Percentiles rank a stretch among this genome's conserved stretches.
These are phyloP conservation scores for Globisporangium iwayamae DNA, from an alignment of 352 stramenopile genomes.

Conservation along the genomic window DNA sequence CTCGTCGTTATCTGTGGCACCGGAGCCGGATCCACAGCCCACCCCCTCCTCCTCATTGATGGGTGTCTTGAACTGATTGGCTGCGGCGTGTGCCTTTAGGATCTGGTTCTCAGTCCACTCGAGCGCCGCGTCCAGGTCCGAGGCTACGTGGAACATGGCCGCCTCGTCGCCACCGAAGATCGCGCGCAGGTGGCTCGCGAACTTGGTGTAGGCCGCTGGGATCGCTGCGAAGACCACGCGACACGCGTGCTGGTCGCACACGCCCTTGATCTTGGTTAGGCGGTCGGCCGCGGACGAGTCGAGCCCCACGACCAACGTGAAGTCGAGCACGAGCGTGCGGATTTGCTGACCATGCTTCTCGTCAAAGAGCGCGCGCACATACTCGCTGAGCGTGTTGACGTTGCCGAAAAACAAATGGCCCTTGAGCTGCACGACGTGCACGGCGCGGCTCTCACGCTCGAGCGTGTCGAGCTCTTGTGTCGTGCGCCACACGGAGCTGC, in stretches of 20 bases:
- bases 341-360: slow-evolving; percentile 20
- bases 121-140: slow-evolving; percentile 61
- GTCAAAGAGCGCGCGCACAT: slow-evolving; percentile 74
- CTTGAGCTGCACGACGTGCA: slow-evolving; percentile 80
- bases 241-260: slow-evolving; percentile 61
- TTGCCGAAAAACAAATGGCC: slow-evolving; percentile 91
- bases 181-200: slow-evolving; percentile 48
- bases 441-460: slow-evolving; percentile 67
- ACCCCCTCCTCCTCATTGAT: slow-evolving; percentile 11
- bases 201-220: slow-evolving; percentile 55
- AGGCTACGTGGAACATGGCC: slow-evolving; percentile 45
- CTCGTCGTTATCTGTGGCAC: slow-evolving; percentile 42
- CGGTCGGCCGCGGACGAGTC: slow-evolving; percentile 83
- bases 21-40: not conserved
- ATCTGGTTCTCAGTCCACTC: slow-evolving; percentile 75
- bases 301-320: slow-evolving; percentile 90
- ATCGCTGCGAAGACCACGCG: slow-evolving; percentile 71
- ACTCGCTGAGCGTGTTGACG: slow-evolving; percentile 86
- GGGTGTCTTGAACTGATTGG: slow-evolving; percentile 14
- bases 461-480: slow-evolving; percentile 81
- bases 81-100: slow-evolving; percentile 31
- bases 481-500: slow-evolving; percentile 68
- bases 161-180: slow-evolving; percentile 41
- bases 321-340: slow-evolving; percentile 85
- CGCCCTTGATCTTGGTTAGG: slow-evolving; percentile 77